These are phyloP conservation scores for Heracleum sosnowskyi DNA, from an alignment of 129 eudicot genomes.

Conservation along the genomic window DNA sequence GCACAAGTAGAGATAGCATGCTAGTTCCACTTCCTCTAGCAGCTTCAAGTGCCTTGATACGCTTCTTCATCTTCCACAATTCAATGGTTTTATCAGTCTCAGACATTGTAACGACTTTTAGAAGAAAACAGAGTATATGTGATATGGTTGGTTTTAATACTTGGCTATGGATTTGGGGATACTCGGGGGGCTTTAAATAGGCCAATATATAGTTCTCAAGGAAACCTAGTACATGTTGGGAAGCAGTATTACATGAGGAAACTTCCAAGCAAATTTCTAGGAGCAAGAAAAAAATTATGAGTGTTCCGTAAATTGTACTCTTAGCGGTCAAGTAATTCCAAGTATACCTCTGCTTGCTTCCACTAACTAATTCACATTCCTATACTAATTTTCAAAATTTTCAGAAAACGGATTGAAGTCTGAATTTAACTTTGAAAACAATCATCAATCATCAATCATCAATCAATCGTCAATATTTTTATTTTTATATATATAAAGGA, in stretches of 20 bases:
- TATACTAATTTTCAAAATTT: too few species aligned
- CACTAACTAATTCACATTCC: too few species aligned
- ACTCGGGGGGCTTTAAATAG: not conserved
- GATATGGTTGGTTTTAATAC: not conserved
- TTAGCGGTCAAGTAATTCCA: too few species aligned
- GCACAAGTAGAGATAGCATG: not conserved
- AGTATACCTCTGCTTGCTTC: too few species aligned
- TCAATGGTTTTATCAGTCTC: conserved; percentile 13
- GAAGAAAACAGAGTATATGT: not conserved
- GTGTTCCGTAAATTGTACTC: too few species aligned
- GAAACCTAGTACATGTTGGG: not conserved
- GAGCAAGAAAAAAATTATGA: too few species aligned
- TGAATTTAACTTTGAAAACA: too few species aligned
- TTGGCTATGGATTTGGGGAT: not conserved
- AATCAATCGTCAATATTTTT: too few species aligned
- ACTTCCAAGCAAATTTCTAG: not conserved
- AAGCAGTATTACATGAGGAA: not conserved
- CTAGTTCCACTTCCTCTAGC: conserved; percentile 19
- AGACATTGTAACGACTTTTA: not conserved
- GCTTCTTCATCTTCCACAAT: conserved; percentile 18
- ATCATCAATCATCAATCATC: too few species aligned
- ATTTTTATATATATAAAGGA: too few species aligned
- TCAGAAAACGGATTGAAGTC: too few species aligned
- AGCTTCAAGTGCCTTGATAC: conserved; percentile 12
- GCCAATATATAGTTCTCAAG: not conserved